phyloP scores from a whole-genome alignment of 805 yeast genomes.

The Blastobotrys terrestris region DNA sequence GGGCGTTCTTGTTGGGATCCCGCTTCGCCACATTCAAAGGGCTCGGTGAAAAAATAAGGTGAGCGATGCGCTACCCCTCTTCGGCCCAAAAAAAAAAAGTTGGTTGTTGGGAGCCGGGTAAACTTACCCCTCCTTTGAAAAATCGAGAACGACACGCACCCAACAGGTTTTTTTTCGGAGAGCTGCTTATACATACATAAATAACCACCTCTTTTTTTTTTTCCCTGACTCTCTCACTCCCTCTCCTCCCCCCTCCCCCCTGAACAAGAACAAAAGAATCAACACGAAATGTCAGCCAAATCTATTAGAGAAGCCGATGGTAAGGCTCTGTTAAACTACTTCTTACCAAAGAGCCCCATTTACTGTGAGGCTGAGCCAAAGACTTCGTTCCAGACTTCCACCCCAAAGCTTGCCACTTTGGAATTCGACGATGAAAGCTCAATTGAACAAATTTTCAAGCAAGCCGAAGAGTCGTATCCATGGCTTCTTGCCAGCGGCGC shows the following conservation, averaged over 20 bases:
- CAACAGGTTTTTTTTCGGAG: background rate
- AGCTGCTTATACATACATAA: background rate
- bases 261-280: background rate
- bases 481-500: constrained; percentile 35
- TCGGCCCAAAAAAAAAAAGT: background rate
- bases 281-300: constrained; percentile 36
- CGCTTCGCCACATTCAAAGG: background rate
- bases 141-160: background rate
- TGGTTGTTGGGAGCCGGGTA: background rate
- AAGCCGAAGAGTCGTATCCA: constrained; percentile 36
- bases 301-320: constrained; percentile 44
- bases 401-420: constrained; percentile 35
- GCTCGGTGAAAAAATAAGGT: background rate
- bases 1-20: background rate
- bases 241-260: background rate
- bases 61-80: background rate
- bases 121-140: constrained; percentile 1
- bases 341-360: constrained; percentile 36
- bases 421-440: constrained; percentile 29
- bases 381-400: constrained; percentile 27
- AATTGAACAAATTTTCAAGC: constrained; percentile 31
- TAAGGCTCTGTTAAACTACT: constrained; percentile 39
- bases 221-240: background rate
- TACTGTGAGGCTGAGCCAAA: constrained; percentile 28
- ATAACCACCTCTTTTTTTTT: background rate